Conservation (phyloP, 1,284 basidiomycete genomes). For the Ganoderma sinense region DNA sequence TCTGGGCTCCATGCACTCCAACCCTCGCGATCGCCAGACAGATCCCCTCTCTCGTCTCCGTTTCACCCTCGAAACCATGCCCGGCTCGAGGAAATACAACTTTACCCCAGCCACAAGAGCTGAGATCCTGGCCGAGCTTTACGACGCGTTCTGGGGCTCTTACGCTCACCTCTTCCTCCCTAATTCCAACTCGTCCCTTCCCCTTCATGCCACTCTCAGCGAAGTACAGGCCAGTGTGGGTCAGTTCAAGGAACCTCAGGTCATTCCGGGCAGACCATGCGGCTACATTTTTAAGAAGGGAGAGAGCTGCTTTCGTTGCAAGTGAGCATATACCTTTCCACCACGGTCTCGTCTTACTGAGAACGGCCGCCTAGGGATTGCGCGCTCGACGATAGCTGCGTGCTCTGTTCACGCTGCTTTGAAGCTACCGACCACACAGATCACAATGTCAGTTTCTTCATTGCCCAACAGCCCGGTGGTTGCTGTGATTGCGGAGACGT, state of each 20-base stretch:
- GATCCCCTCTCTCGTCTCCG: slow-evolving; percentile 75
- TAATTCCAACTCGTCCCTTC: slow-evolving; percentile 63
- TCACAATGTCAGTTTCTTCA: slow-evolving; percentile 92
- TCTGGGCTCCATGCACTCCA: slow-evolving; percentile 54
- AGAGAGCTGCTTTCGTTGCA: slow-evolving; percentile 90
- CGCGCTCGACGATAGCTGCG: slow-evolving; percentile 86
- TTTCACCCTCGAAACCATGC: slow-evolving; percentile 80
- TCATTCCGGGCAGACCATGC: slow-evolving; percentile 72
- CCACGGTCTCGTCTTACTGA: slow-evolving; percentile 4
- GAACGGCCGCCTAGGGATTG: slow-evolving; percentile 67
- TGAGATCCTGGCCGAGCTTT: slow-evolving; percentile 81
- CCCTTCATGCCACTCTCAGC: slow-evolving; percentile 65
- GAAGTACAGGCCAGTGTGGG: slow-evolving; percentile 70
- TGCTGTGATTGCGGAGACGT: slow-evolving; percentile 94
- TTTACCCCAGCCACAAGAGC: slow-evolving; percentile 76
- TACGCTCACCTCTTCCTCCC: slow-evolving; percentile 76
- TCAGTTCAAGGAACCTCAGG: slow-evolving; percentile 61
- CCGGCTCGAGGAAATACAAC: slow-evolving; percentile 75
- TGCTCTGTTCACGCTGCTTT: slow-evolving; percentile 90
- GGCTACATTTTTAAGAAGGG: slow-evolving; percentile 84
- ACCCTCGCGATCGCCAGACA: slow-evolving; percentile 53
- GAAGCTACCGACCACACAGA: slow-evolving; percentile 82
- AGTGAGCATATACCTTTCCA: slow-evolving; percentile 60
- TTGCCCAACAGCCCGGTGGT: slow-evolving; percentile 88
- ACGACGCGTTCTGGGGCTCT: slow-evolving; percentile 80